Percentiles rank a stretch among this genome's conserved stretches.
These are phyloP conservation scores for Saccharum hybrid DNA, from an alignment of 202 grass and related monocot genomes.

Conservation along the genomic window DNA sequence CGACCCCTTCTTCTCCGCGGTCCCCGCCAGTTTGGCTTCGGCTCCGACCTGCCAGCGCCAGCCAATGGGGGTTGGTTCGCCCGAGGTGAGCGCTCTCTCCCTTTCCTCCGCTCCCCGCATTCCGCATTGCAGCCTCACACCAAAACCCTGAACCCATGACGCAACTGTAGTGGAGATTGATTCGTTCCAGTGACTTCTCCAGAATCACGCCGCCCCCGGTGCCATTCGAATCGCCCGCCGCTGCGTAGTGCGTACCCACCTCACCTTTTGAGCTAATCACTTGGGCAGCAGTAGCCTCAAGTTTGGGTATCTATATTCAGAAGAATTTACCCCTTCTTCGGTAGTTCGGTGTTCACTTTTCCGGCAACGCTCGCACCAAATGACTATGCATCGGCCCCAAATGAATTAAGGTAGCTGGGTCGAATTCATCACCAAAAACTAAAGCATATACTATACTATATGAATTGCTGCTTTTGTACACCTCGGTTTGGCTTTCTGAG, in stretches of 20 bases:
- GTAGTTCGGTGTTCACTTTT: not conserved
- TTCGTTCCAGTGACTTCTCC: not conserved
- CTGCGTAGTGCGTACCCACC: not conserved
- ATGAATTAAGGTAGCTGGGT: not conserved
- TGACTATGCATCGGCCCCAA: not conserved
- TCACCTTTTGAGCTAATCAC: not conserved
- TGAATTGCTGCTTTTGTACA: not conserved
- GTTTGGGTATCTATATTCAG: not conserved
- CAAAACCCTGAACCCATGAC: constrained; percentile 12
- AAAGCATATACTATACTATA: not conserved
- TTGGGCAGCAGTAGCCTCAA: not conserved
- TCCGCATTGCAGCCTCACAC: not conserved
- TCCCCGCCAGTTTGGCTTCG: not conserved
- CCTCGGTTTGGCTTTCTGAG: not conserved
- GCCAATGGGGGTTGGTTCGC: not conserved
- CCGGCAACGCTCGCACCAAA: not conserved
- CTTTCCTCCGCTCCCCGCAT: not conserved
- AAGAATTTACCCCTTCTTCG: not conserved
- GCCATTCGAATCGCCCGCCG: not conserved
- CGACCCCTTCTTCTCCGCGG: not conserved
- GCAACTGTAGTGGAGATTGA: not conserved
- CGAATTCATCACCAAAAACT: not conserved
- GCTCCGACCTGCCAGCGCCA: not conserved
- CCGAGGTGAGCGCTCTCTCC: not conserved
- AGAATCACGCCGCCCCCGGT: not conserved